Base-by-base conservation (phyloP, 2,329 filamentous ascomycete genomes). In the Aspergillus candidus region DNA sequence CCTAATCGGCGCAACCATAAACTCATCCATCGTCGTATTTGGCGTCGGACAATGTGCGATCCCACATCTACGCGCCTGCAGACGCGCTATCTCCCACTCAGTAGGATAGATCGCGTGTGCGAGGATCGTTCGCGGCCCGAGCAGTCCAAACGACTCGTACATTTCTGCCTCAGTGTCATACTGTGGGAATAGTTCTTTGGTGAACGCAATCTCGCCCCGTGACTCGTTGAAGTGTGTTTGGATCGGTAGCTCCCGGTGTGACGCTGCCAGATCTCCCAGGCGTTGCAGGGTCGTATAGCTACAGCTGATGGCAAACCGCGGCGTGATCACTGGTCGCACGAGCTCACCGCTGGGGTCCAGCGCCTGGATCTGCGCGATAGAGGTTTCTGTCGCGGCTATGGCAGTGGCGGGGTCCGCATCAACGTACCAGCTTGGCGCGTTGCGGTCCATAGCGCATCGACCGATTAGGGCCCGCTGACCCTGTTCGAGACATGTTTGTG, bases 161-260 rank as follows among this genome's bases (percentile, higher is more conserved):
- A 85, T 65, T 41, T 82, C 78, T 0, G 72, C 77, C 58, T 84
- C 80, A 42, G 70, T 78, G 2, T 56, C 52, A 39, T 79, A 79
- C 1, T 70, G 60, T 0, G 79, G 78, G 52, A 82, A 84, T 2
- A 84, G 62, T 1, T 68, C 59, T 6, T 60, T 62, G 0, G 80
- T 84, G 14, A 74, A 72, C 1, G 66, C 51, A 41, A 82, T 78
- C 58, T 84, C 81, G 47, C 80, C 74, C 53, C 72, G 67, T 0
- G 80, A 79, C 56, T 84, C 81, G 59, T 82, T 79, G 66, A 84
- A 83, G 58, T 84, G 82, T 3, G 80, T 84, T 61, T 85, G 81
- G 29, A 86, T 76, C 0, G 77, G 70, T 14, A 84, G 56, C 1
- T 70, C 59, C 0, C 67, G 65, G 44, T 83, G 69, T 8, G 67